These are phyloP conservation scores for Sparassis latifolia DNA, from an alignment of 1,284 basidiomycete genomes.

Conservation along the genomic window DNA sequence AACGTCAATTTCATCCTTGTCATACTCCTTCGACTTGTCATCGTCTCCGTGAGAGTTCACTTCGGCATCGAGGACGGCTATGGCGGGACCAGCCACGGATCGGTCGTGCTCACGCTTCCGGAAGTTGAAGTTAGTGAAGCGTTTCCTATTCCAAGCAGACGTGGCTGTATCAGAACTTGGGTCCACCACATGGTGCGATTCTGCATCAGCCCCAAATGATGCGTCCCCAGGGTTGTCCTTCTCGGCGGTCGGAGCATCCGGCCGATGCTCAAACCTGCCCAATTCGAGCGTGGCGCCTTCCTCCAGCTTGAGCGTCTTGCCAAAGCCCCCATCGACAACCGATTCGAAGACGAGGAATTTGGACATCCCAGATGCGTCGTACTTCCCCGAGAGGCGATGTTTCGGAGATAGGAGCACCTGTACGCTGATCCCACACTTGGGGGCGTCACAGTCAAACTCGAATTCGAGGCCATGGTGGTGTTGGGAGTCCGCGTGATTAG, in stretches of 20 bases:
- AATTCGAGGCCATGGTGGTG: conserved; percentile 77
- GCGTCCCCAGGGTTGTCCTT: conserved; percentile 3
- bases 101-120: conserved; percentile 42
- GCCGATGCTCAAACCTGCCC: conserved; percentile 49
- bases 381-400: conserved; percentile 40
- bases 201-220: conserved; percentile 11
- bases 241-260: conserved; percentile 7
- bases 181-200: conserved; percentile 16
- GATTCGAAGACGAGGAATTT: conserved; percentile 64
- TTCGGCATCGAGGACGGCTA: conserved; percentile 68
- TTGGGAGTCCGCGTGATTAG: conserved; percentile 37
- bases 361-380: conserved; percentile 36
- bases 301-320: conserved; percentile 62
- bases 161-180: conserved; percentile 6
- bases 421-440: conserved; percentile 72
- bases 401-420: conserved; percentile 62
- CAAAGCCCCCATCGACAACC: conserved; percentile 78
- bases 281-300: conserved; percentile 71
- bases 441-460: conserved; percentile 83
- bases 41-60: conserved; percentile 24
- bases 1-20: conserved; percentile 44
- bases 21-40: conserved; percentile 34
- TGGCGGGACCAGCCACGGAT: conserved; percentile 61
- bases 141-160: conserved; percentile 27
- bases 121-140: conserved; percentile 64